phyloP scores from a whole-genome alignment of 495 filamentous ascomycete genomes.

The Penicillium manginii region DNA sequence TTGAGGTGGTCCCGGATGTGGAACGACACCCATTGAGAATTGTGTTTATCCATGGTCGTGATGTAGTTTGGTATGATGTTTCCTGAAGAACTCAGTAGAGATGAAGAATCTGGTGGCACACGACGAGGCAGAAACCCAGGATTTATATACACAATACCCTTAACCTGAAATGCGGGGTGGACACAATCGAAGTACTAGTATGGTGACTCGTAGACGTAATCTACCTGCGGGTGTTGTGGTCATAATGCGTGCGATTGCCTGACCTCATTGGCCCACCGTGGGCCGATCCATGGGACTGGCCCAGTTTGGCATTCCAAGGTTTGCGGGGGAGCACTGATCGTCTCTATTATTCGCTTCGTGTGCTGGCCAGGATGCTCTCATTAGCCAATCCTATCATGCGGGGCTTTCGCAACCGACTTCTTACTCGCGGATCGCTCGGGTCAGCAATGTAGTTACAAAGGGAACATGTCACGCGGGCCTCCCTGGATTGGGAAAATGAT shows the following conservation, averaged over 20 bases:
- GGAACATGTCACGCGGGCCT: not conserved
- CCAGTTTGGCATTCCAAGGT: not conserved
- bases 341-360: not conserved
- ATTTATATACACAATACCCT: not conserved
- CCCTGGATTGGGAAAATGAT: not conserved
- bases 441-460: constrained; percentile 1
- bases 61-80: not conserved
- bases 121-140: not conserved
- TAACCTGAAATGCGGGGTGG: not conserved
- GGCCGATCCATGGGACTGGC: not conserved
- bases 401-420: not conserved
- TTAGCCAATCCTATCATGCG: not conserved
- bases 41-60: constrained; percentile 25
- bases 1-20: constrained; percentile 44
- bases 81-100: not conserved
- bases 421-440: not conserved
- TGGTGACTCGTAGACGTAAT: constrained; percentile 3
- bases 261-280: not conserved
- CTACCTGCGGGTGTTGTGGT: constrained; percentile 1
- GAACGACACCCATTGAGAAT: constrained; percentile 42
- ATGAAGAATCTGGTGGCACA: not conserved
- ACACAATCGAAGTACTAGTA: not conserved
- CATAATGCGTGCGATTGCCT: constrained; percentile 4
- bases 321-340: not conserved
- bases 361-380: not conserved